A percentile compares a stretch with the other conserved stretches of the same genome.
Conservation (phyloP, 768 basidiomycete genomes). For the Phylloporus sp. region DNA sequence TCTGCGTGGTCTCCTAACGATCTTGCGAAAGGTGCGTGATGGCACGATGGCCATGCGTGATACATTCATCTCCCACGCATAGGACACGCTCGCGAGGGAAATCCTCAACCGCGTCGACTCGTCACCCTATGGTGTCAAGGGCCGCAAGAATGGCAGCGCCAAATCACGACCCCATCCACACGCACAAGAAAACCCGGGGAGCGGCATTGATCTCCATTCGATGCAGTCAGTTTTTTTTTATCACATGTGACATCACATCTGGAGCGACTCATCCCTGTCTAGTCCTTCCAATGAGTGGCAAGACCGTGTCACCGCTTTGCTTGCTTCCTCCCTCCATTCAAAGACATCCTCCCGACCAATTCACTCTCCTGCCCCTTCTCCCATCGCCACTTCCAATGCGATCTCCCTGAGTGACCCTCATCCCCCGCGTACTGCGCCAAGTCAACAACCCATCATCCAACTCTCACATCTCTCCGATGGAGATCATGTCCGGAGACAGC, state of each 20-base stretch:
- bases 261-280: conserved; percentile 1
- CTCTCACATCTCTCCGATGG: conserved; percentile 13
- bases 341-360: not conserved
- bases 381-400: conserved; percentile 2
- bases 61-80: conserved; percentile 11
- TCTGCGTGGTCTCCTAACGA: conserved; percentile 39
- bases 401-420: conserved; percentile 15
- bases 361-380: not conserved
- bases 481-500: conserved; percentile 42
- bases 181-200: conserved; percentile 14
- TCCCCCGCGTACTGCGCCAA: conserved; percentile 1
- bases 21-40: conserved; percentile 47
- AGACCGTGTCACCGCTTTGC: conserved; percentile 47
- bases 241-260: not conserved
- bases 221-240: conserved; percentile 54
- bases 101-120: conserved; percentile 80
- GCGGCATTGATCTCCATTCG: conserved; percentile 43
- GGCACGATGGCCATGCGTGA: not conserved
- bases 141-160: conserved; percentile 48
- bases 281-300: conserved; percentile 87
- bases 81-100: conserved; percentile 78
- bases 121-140: conserved; percentile 73
- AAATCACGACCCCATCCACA: conserved; percentile 25
- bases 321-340: conserved; percentile 20
- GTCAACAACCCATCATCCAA: conserved; percentile 12